Evolutionary conservation across 2,329 filamentous ascomycete genomes (phyloP), one percentile per base, ranked within the genome.

Genomic region (Fusarium sp.): DNA sequence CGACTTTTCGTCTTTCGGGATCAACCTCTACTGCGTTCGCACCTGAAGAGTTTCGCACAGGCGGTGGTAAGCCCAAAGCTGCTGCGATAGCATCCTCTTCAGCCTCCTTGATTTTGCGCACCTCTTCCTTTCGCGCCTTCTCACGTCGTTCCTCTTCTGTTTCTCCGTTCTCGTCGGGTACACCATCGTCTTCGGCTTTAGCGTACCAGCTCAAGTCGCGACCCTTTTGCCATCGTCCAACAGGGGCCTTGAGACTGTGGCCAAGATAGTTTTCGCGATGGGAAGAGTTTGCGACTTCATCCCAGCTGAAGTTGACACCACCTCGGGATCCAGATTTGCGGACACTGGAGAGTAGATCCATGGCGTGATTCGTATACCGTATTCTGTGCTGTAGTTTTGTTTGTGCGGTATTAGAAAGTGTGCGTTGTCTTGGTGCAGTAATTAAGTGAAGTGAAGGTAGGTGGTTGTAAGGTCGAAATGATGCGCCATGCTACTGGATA

Each of bases 291-390:
- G 95, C 91, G 77, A 99, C 95, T 73, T 98, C 94, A 71, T 95
- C 92, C 96, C 96, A 98, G 82, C 91, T 94, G 84, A 99, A 99
- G 80, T 98, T 94, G 80, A 92, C 92, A 78, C 96, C 96, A 76
- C 96, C 96, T 72, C 96, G 91, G 75, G 93, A 96, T 79, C 97
- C 95, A 20, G 86, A 83, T 82, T 99, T 98, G 77, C 94, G 93
- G 67, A 99, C 92, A 43, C 92, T 93, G 63, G 94, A 93, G 57
- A 98, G 89, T 58, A 99, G 88, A 86, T 99, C 96, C 96, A 99
- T 98, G 59, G 64, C 59, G 51, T 27, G 18, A 20, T 13, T 50
- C 18, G 11, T 16, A 28, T 9, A 6, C 21, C 18, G 8, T 20
- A 37, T 13, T 12, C 12, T 21, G 23, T 12, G 2, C 14, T 10